Evolutionary conservation across 2,329 filamentous ascomycete species (phyloP).

Genomic region (Dryadomyces sulphureus): DNA sequence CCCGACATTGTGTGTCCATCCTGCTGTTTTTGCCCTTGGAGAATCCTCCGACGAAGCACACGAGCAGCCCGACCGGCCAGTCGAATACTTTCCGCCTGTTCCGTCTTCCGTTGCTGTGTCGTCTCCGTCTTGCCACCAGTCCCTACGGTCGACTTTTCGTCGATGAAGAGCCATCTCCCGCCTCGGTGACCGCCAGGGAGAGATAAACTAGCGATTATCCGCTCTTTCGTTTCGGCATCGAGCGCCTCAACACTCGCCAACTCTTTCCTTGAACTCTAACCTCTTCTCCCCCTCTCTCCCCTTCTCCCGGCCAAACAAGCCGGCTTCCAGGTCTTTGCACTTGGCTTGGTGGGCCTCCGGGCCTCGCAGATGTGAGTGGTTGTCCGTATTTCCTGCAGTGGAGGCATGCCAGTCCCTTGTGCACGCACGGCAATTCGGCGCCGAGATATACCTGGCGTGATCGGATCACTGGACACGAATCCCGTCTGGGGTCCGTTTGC

Average conservation of each 20-base stretch:
- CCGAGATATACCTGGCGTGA: neutral
- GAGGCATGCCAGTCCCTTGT: neutral
- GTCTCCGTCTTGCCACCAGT: too few species aligned
- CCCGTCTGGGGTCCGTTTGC: neutral
- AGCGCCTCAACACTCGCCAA: too few species aligned
- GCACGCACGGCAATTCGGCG: neutral
- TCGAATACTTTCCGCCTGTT: neutral
- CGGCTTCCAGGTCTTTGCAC: neutral
- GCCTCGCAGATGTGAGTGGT: conserved; percentile 8
- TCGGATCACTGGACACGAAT: too few species aligned
- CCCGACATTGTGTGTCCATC: too few species aligned
- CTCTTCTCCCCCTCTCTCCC: too few species aligned
- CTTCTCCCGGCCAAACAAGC: too few species aligned
- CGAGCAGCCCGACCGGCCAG: too few species aligned
- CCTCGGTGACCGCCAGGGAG: conserved; percentile 1
- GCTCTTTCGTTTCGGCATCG: neutral
- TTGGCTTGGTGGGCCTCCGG: conserved; percentile 10
- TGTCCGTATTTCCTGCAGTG: neutral
- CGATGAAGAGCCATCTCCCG: neutral
- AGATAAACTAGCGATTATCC: neutral
- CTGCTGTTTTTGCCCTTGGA: too few species aligned
- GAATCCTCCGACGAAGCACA: neutral
- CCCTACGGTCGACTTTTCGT: neutral
- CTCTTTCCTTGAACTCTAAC: too few species aligned
- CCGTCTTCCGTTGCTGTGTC: neutral